Conservation (phyloP, 2,329 filamentous ascomycete genomes). For the Ceratocystis variospora region DNA sequence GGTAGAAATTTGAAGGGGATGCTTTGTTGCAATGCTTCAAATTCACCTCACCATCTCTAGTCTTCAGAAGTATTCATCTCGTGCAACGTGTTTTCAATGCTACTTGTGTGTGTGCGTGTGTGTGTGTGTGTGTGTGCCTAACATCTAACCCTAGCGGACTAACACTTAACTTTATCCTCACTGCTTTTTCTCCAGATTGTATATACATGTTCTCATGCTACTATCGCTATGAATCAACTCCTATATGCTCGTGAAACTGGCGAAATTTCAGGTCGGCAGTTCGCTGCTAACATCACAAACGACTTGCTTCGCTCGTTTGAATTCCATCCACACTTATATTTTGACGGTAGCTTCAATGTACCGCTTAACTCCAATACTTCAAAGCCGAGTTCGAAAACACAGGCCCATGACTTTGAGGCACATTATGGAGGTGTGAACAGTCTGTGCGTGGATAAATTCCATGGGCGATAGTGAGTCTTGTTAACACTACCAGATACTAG, state of each 20-base stretch:
- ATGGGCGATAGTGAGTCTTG: slow-evolving; percentile 52
- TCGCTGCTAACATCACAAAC: slow-evolving; percentile 52
- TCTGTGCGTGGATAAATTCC: slow-evolving; percentile 67
- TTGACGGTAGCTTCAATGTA: slow-evolving; percentile 39
- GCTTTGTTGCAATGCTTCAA: no score
- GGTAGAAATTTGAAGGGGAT: no score
- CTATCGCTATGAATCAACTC: slow-evolving; percentile 50
- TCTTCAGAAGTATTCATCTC: no score
- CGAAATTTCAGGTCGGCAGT: slow-evolving; percentile 45
- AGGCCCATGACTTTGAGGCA: slow-evolving; percentile 30
- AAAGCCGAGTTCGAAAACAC: neutral
- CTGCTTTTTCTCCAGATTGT: neutral
- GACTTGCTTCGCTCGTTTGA: slow-evolving; percentile 56
- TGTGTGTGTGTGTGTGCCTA: no score
- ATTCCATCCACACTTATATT: slow-evolving; percentile 51
- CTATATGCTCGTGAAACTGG: slow-evolving; percentile 65
- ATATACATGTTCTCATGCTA: neutral
- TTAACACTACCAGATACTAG: neutral
- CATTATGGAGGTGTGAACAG: slow-evolving; percentile 69
- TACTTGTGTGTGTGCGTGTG: no score
- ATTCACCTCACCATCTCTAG: no score
- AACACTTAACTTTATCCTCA: neutral
- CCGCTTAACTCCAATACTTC: neutral
- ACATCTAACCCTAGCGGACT: neutral
- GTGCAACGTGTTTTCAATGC: no score